Percentiles rank a stretch among this genome's conserved stretches.
Evolutionary conservation across 345 rosid genomes (phyloP).

Genomic region (Microcos paniculata): DNA sequence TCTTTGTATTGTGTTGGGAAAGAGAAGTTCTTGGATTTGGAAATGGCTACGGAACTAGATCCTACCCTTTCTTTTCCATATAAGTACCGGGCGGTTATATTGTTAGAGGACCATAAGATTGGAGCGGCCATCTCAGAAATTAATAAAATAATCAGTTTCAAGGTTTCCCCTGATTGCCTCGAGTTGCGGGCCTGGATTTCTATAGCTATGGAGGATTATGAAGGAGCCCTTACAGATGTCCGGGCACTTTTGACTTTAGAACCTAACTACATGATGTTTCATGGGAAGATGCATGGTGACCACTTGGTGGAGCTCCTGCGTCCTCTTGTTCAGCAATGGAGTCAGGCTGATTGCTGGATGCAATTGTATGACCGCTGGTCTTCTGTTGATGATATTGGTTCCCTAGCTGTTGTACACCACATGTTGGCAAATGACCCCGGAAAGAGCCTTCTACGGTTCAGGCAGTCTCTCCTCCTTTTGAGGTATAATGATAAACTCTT

Average conservation of each 20-base stretch:
- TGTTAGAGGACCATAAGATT: slow-evolving; percentile 67
- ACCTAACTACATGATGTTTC: slow-evolving; percentile 73
- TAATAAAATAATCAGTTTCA: slow-evolving; percentile 74
- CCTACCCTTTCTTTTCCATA: slow-evolving; percentile 89
- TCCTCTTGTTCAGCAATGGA: slow-evolving; percentile 75
- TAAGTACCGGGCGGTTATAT: slow-evolving; percentile 69
- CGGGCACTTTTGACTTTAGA: slow-evolving; percentile 84
- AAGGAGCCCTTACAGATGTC: slow-evolving; percentile 74
- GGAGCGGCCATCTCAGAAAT: slow-evolving; percentile 78
- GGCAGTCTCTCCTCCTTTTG: slow-evolving; percentile 91
- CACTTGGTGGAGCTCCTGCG: slow-evolving; percentile 68
- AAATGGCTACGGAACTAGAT: slow-evolving; percentile 69
- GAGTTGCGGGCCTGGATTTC: slow-evolving; percentile 92
- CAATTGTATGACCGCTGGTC: slow-evolving; percentile 95
- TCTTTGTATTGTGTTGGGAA: slow-evolving; percentile 74
- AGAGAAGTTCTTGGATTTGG: slow-evolving; percentile 73
- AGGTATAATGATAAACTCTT: slow-evolving; percentile 39
- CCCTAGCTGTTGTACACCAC: slow-evolving; percentile 87
- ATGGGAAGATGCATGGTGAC: slow-evolving; percentile 66
- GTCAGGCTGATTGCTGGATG: slow-evolving; percentile 97
- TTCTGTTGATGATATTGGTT: slow-evolving; percentile 91
- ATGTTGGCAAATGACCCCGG: slow-evolving; percentile 90
- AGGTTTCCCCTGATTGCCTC: slow-evolving; percentile 78
- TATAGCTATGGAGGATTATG: slow-evolving; percentile 73
- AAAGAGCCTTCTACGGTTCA: slow-evolving; percentile 79